Percentiles rank a stretch among this genome's conserved stretches.
Evolutionary conservation across 768 basidiomycete genomes (phyloP).

Genomic region (Rhizopogon rudus): DNA sequence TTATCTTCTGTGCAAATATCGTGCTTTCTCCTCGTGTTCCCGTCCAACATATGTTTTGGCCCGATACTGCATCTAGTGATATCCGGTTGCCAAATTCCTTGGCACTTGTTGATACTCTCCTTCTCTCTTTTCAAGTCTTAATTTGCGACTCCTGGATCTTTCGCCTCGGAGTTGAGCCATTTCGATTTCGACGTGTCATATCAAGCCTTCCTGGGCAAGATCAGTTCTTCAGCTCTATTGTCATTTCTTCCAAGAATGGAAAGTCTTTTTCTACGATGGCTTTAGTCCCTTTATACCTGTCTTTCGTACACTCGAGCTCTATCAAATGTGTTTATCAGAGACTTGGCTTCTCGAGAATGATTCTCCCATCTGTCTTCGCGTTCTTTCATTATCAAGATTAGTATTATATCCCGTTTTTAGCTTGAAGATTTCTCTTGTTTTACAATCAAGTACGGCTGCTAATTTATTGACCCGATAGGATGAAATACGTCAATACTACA

Average conservation of each 20-base stretch:
- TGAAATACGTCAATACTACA: slow-evolving; percentile 30
- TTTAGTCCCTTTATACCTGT: neutral
- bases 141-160: slow-evolving; percentile 4
- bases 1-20: neutral
- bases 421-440: slow-evolving; percentile 5
- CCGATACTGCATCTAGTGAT: neutral
- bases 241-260: neutral
- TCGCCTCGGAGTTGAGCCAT: slow-evolving; percentile 2
- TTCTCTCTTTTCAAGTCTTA: slow-evolving; percentile 1
- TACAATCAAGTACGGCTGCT: slow-evolving; percentile 9
- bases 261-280: neutral
- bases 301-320: slow-evolving; percentile 2
- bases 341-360: slow-evolving; percentile 11
- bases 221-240: neutral
- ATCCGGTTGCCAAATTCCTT: neutral
- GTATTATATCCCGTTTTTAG: neutral
- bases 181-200: slow-evolving; percentile 1
- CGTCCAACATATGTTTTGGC: neutral
- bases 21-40: neutral
- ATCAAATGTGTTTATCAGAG: slow-evolving; percentile 7
- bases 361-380: slow-evolving; percentile 8
- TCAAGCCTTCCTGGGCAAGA: neutral
- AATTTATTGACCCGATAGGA: slow-evolving; percentile 21
- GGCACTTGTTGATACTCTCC: neutral
- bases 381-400: slow-evolving; percentile 3